Base-by-base conservation (phyloP, 257 asterid genomes). In the Verbena officinalis region DNA sequence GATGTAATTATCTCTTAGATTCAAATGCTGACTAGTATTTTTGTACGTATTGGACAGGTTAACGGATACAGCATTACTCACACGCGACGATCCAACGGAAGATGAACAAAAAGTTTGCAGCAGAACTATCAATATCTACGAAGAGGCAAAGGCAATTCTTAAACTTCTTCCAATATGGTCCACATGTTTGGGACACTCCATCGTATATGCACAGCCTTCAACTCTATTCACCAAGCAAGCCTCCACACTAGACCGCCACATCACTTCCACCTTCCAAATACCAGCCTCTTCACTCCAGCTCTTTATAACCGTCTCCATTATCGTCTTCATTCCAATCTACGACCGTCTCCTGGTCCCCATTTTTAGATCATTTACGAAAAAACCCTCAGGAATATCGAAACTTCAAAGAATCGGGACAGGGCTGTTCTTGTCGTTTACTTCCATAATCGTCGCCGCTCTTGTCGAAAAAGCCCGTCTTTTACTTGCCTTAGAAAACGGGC, bases 141-240 rank as follows among this genome's bases (percentile, higher is more conserved):
- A 68, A 34, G 76, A 68, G 7, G 62, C 74, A 5, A 79, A 67
- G 59, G 27, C 80, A 11, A 66, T 78, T 73, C 68, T 74, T 7
- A 36, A 56, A 46, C 75, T 78, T 42, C 30, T 55, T 55, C 84
- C 84, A 5, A 59, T 79, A 16, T 68, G 78, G 74, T 65, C 21
- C 38, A n/a, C 84, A 0, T 42, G 62, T 52, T 49, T 79, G 9
- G 72, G 48, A 8, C 75, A 79, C 45, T 42, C 70, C 55, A 42
- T 79, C 30, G 76, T 79, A 9, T 64, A 6, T 38, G 58, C 81
- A 19, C 84, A 79, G 39, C 59, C 77, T 7, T 50, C 81, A 3
- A 79, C 84, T 40, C 73, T 79, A 10, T 79, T 75, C 78, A 79
- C 78, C 33, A 79, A 79, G 59, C 84, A 75, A 55, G 84, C 73